Conservation (phyloP, 257 asterid genomes). For the Solanum stenotomum region DNA sequence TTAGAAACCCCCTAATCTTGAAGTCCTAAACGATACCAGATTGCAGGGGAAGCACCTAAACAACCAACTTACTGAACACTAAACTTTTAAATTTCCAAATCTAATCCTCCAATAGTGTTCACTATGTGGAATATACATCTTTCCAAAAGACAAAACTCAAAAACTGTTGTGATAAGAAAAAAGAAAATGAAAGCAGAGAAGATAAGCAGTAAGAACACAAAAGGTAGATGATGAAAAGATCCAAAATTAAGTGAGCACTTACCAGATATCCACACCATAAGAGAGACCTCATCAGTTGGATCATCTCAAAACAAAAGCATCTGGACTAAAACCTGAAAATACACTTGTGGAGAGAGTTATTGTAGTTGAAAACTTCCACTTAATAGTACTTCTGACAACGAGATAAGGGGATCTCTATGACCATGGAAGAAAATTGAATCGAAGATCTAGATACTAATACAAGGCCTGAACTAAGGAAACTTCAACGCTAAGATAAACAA, state of each 20-base stretch:
- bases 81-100: too few species aligned
- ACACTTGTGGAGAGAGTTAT: background rate
- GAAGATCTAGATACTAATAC: background rate
- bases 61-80: too few species aligned
- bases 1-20: too few species aligned
- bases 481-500: background rate
- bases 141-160: background rate
- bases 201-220: background rate
- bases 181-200: background rate
- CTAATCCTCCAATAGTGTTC: too few species aligned
- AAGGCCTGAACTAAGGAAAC: background rate
- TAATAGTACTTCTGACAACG: background rate
- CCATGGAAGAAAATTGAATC: background rate
- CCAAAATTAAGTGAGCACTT: background rate
- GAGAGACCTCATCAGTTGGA: background rate
- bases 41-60: too few species aligned
- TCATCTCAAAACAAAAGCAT: too few species aligned
- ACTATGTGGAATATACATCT: background rate
- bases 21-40: too few species aligned
- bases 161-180: background rate
- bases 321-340: background rate
- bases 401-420: background rate
- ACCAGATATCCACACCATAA: background rate
- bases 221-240: background rate
- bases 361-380: background rate